Conservation (phyloP, 2,329 filamentous ascomycete species). For the Aspergillus quadrilineatus region DNA sequence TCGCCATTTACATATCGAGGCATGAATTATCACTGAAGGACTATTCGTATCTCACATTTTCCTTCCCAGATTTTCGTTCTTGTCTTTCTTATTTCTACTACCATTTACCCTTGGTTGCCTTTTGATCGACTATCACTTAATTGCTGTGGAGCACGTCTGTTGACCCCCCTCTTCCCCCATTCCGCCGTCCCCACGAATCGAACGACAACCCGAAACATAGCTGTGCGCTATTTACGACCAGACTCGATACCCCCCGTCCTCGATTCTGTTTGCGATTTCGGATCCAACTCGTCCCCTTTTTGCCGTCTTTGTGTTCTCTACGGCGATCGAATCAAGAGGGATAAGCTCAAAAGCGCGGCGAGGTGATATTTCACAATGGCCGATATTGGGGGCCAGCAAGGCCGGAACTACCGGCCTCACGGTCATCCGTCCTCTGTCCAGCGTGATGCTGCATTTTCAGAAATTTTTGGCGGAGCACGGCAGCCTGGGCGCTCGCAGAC, state of each 20-base stretch:
- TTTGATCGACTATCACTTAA: conserved; percentile 20
- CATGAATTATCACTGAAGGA: conserved; percentile 29
- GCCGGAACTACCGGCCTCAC: conserved; percentile 59
- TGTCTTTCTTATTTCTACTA: conserved; percentile 16
- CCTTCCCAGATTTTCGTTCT: conserved; percentile 18
- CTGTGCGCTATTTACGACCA: conserved; percentile 36
- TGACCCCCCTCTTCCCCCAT: conserved; percentile 19
- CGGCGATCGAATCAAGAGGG: conserved; percentile 7
- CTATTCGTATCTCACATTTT: conserved; percentile 20
- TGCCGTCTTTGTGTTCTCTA: conserved; percentile 8
- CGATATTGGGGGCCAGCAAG: conserved; percentile 63
- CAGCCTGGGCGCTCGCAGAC: conserved; percentile 89
- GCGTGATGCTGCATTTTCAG: conserved; percentile 91
- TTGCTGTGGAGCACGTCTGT: conserved; percentile 23
- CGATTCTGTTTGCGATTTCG: conserved; percentile 9
- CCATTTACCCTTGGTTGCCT: conserved; percentile 12
- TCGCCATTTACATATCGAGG: conserved; percentile 24
- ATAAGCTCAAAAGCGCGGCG: conserved; percentile 8
- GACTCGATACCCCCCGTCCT: conserved; percentile 24
- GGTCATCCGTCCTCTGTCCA: conserved; percentile 59
- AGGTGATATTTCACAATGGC: conserved; percentile 50
- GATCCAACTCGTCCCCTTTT: conserved; percentile 8
- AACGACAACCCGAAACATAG: conserved; percentile 34
- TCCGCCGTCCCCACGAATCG: conserved; percentile 32
- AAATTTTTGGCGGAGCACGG: conserved; percentile 87